These are phyloP conservation scores for Brassica incana DNA, from an alignment of 345 rosid genomes.

Conservation along the genomic window DNA sequence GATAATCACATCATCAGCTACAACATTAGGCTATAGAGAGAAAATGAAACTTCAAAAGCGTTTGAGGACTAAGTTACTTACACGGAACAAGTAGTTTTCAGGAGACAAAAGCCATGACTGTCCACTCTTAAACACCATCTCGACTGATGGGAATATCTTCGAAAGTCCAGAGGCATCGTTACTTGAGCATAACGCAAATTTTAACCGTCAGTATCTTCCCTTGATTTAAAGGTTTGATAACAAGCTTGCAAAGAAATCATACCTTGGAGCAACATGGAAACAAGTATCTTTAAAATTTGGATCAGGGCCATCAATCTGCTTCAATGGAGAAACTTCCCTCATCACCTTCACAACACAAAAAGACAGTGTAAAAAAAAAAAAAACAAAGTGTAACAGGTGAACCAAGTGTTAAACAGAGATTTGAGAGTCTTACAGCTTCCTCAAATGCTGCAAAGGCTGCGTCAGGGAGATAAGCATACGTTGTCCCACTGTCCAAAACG, in stretches of 20 bases:
- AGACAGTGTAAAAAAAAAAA: not conserved
- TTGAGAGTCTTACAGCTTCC: constrained; percentile 60
- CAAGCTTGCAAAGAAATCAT: constrained; percentile 28
- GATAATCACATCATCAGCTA: constrained; percentile 14
- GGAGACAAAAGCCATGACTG: constrained; percentile 74
- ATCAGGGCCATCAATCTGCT: constrained; percentile 83
- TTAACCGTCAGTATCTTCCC: constrained; percentile 23
- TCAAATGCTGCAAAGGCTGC: constrained; percentile 71
- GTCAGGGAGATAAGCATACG: constrained; percentile 89
- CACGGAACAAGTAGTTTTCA: constrained; percentile 89
- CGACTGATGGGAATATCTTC: constrained; percentile 66
- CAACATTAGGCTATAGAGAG: not conserved
- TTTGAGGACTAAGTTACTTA: constrained; percentile 36
- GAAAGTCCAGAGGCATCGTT: constrained; percentile 58
- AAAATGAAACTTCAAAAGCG: not conserved
- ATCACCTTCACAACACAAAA: constrained; percentile 48
- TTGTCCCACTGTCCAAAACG: constrained; percentile 87
- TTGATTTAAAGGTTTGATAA: not conserved
- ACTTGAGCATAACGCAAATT: constrained; percentile 42
- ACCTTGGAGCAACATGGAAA: constrained; percentile 77
- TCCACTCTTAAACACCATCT: constrained; percentile 67
- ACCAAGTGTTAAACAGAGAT: not conserved
- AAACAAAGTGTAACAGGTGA: too few species aligned
- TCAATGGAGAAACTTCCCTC: constrained; percentile 59
- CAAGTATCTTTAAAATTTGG: constrained; percentile 87